Base-by-base conservation (phyloP, 2,329 filamentous ascomycete species). In the Cladosporium sp. region DNA sequence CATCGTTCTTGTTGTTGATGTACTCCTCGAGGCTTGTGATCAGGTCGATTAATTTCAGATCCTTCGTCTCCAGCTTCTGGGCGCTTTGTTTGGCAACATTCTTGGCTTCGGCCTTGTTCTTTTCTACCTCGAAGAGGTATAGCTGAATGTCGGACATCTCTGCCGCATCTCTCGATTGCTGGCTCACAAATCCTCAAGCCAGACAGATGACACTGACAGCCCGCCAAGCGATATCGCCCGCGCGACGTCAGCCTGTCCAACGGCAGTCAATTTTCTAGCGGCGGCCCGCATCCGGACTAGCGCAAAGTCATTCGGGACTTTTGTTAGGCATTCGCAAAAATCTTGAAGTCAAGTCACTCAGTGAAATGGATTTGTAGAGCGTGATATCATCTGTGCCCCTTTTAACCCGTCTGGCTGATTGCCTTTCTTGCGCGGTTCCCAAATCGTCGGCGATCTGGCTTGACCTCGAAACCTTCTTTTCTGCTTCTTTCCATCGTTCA, bases 1-100 rank as follows among this genome's bases (percentile, higher is more conserved):
- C 80, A 77, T 90, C 86, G 71, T 89, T 86, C 61, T 74, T 75
- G 74, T 88, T 85, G 70, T 89, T 89, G 72, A 90, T 83, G 70
- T 89, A 90, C 74, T 89, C 86, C 23, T 86, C 86, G 35, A 90
- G 79, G 53, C 85, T 86, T 72, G 88, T 85, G 64, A 90, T 85
- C 59, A 89, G 78, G 63, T 84, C 83, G 65, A 90, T 81, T 37
- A 90, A 80, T 70, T 86, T 88, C 62, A 85, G 79, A 70, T 88
- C 80, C 69, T 85, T 87, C 71, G 77, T 80, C 73, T 88, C 83
- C 67, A 90, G 79, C 75, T 77, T 80, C 72, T 75, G 70, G 67
- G 82, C 81, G 65, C 80, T 81, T 63, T 75, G 74, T 58, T 76
- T 70, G 35, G 82, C 82, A 60, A 81, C 79, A 35, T 71, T 73